Base-by-base conservation (phyloP, 1,139 yeast species). In the Kluyveromyces marxianus region DNA sequence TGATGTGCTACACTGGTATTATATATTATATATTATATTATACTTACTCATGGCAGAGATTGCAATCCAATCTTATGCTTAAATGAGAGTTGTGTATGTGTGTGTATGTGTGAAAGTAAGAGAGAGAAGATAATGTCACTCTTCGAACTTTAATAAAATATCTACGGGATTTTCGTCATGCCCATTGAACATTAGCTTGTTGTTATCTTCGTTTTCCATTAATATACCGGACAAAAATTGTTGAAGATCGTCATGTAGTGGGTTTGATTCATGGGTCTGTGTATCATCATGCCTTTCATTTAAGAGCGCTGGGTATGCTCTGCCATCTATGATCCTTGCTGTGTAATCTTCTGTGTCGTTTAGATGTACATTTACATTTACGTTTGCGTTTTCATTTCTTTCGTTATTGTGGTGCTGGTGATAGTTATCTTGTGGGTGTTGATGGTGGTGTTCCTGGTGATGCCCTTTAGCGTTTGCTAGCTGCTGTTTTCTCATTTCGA, bases 131-230 rank as follows among this genome's bases (percentile, higher is more conserved):
- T 7, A 10, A 5, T 10, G 26, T 35, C 30, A 36, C 30, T 36
- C 32, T 28, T 60, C 62, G 48, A 59, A 59, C 41, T 59, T 59
- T 35, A 62, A 46, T 25, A 60, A 52, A 38, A 55, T 59, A 37
- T 60, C 63, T 6, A 64, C 59, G 21, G 60, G 49, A 37, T 54
- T 50, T 10, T 53, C 51, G 24, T 49, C 46, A 8, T 51, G 54
- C 14, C 35, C 37, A 29, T 42, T 45, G 46, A 56, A 60, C 53
- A 59, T 55, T 34, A 62, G 39, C 45, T 55, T 58, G 10, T 60
- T 63, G 42, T 61, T 60, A 44, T 61, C 66, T 39, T 60, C 63
- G 8, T 62, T 63, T 41, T 62, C 67, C 38, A 56, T 54, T 32
- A 57, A 30, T 39, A 56, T 57, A 7, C 66, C 65, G 2, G 65